phyloP scores from a whole-genome alignment of 2,329 filamentous ascomycete species.

The Plectosphaerella sp. region DNA sequence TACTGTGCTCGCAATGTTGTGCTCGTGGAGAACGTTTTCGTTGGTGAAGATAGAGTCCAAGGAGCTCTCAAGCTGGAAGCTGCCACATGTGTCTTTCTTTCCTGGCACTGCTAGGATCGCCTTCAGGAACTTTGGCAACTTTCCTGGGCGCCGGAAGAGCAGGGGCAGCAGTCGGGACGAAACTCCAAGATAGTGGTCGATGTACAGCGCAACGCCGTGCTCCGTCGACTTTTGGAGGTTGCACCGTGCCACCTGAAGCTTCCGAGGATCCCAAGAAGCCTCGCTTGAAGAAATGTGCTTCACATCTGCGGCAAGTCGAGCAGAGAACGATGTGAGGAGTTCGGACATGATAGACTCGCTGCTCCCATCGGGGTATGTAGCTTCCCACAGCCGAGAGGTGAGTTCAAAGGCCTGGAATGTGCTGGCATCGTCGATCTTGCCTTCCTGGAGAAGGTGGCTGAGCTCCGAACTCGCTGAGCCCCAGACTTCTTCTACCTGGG shows the following conservation, averaged over 20 bases:
- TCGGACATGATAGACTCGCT: slow-evolving; percentile 21
- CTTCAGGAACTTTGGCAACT: slow-evolving; percentile 7
- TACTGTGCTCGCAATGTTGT: slow-evolving; percentile 23
- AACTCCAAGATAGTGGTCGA: slow-evolving; percentile 5
- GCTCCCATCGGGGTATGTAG: slow-evolving; percentile 29
- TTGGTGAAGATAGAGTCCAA: slow-evolving; percentile 28
- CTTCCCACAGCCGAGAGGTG: slow-evolving; percentile 30
- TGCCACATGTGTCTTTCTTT: slow-evolving; percentile 1
- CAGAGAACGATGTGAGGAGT: slow-evolving; percentile 26
- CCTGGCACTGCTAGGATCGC: slow-evolving; percentile 1
- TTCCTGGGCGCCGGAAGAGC: slow-evolving; percentile 2
- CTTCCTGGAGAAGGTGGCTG: slow-evolving; percentile 24
- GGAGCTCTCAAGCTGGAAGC: slow-evolving; percentile 12
- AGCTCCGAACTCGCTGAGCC: slow-evolving; percentile 23
- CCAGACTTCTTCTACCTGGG: slow-evolving; percentile 28
- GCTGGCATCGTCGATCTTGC: slow-evolving; percentile 25
- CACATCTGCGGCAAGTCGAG: slow-evolving; percentile 21
- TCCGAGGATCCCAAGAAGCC: background rate
- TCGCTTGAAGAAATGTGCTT: background rate
- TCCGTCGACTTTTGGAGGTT: background rate
- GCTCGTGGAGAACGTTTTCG: slow-evolving; percentile 31
- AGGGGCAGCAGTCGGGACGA: slow-evolving; percentile 8
- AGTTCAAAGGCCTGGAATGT: slow-evolving; percentile 37
- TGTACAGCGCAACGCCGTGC: background rate
- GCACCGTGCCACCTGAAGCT: background rate